Conservation (phyloP, 352 stramenopile genomes). For the Blastocystis sp. region DNA sequence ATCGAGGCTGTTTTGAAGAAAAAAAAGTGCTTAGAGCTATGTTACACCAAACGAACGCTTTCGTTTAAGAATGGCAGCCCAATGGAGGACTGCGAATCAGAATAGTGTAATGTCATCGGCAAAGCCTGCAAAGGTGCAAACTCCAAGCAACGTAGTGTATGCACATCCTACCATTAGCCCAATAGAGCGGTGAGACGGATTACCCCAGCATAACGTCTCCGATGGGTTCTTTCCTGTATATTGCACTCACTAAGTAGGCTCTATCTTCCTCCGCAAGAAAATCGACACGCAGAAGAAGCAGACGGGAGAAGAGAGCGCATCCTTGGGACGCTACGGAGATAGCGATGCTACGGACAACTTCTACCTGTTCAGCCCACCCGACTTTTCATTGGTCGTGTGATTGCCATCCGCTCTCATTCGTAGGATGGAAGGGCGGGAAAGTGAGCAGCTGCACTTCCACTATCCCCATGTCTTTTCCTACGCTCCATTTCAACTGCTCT, state of each 20-base stretch:
- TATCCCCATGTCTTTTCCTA: too few species aligned
- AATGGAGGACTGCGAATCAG: not conserved
- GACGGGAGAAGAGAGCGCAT: not conserved
- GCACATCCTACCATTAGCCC: not conserved
- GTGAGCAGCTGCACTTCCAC: too few species aligned
- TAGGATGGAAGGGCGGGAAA: too few species aligned
- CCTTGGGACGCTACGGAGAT: not conserved
- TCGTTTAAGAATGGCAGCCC: not conserved
- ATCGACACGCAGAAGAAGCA: slow-evolving; percentile 7
- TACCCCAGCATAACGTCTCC: slow-evolving; percentile 6
- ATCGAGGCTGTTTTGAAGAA: too few species aligned
- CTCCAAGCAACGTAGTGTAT: not conserved
- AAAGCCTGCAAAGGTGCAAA: not conserved
- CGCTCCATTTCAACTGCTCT: too few species aligned
- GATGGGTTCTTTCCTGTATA: not conserved
- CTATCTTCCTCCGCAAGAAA: slow-evolving; percentile 39
- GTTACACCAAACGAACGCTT: too few species aligned
- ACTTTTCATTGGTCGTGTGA: not conserved
- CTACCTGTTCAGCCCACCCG: slow-evolving; percentile 49
- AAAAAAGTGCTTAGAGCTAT: too few species aligned
- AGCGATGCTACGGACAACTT: not conserved
- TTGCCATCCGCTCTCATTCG: too few species aligned
- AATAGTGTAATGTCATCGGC: not conserved
- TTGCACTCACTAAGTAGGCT: not conserved
- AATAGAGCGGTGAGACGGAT: not conserved